These are phyloP conservation scores for Lachnellula suecica DNA, from an alignment of 2,329 filamentous ascomycete species.

Conservation along the genomic window DNA sequence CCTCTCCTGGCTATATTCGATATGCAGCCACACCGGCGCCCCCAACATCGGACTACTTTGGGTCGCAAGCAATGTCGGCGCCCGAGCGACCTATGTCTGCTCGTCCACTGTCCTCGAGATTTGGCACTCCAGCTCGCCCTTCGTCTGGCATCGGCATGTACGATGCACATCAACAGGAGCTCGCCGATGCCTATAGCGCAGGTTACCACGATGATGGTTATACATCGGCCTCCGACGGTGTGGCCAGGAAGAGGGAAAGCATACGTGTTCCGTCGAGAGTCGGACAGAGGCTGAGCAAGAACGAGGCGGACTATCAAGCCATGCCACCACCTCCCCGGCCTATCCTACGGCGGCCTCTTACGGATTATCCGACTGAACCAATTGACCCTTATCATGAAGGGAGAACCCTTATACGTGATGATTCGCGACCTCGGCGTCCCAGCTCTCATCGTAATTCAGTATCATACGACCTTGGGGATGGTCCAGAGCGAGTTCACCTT, in stretches of 20 bases:
- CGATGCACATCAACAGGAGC: conserved; percentile 6
- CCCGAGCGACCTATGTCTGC: conserved; percentile 16
- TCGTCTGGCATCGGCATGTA: conserved; percentile 21
- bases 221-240: conserved; percentile 21
- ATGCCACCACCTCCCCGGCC: conserved; percentile 29
- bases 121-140: conserved; percentile 21
- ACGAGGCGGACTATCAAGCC: conserved; percentile 19
- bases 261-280: conserved; percentile 20
- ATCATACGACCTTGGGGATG: conserved; percentile 27
- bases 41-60: conserved; percentile 9
- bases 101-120: conserved; percentile 24
- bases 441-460: conserved; percentile 26
- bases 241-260: conserved; percentile 19
- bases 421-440: conserved; percentile 21
- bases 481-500: conserved; percentile 16
- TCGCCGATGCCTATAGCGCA: conserved; percentile 9
- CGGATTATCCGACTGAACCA: conserved; percentile 8
- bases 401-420: conserved; percentile 9
- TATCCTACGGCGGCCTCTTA: conserved; percentile 17
- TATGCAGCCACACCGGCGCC: conserved; percentile 12
- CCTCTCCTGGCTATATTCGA: conserved; percentile 14
- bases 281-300: conserved; percentile 15
- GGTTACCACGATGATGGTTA: conserved; percentile 26
- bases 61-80: conserved; percentile 7
- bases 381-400: conserved; percentile 6